phyloP scores from a whole-genome alignment of 108 stramenopile genomes.

The Cyclotella baltica region DNA sequence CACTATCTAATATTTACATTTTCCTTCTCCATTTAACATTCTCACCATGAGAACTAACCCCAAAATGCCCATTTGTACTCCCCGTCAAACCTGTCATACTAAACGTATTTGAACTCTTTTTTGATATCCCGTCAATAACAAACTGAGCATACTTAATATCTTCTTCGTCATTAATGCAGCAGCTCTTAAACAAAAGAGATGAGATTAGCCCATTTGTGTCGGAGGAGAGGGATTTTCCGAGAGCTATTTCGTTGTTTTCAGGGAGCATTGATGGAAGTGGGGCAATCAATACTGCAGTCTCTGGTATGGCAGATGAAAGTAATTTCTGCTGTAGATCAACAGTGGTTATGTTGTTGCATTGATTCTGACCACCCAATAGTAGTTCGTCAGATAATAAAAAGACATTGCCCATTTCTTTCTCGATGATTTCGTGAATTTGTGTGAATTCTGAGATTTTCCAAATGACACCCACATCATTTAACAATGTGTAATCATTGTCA shows the following conservation, averaged over 20 bases:
- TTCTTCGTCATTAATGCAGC: conserved; percentile 67
- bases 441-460: conserved; percentile 48
- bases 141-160: conserved; percentile 67
- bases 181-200: conserved; percentile 50
- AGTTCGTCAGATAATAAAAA: conserved; percentile 43
- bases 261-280: conserved; percentile 60
- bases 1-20: neutral
- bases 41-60: conserved; percentile 54
- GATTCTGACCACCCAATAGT: neutral
- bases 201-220: conserved; percentile 34
- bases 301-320: conserved; percentile 36
- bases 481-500: neutral
- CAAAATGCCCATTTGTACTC: conserved; percentile 77
- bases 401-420: conserved; percentile 30
- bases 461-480: conserved; percentile 53
- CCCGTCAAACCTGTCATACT: conserved; percentile 78
- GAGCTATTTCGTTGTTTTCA: conserved; percentile 52
- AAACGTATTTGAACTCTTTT: conserved; percentile 65
- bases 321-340: conserved; percentile 18
- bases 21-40: conserved; percentile 56
- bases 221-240: conserved; percentile 38
- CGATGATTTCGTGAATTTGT: conserved; percentile 46
- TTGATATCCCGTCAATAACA: conserved; percentile 60
- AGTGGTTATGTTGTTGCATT: neutral
- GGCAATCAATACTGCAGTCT: conserved; percentile 54